Percentiles rank a stretch among this genome's conserved stretches.
Evolutionary conservation across 1,284 basidiomycete species (phyloP).

Genomic region (Papiliotrema nemorosa): DNA sequence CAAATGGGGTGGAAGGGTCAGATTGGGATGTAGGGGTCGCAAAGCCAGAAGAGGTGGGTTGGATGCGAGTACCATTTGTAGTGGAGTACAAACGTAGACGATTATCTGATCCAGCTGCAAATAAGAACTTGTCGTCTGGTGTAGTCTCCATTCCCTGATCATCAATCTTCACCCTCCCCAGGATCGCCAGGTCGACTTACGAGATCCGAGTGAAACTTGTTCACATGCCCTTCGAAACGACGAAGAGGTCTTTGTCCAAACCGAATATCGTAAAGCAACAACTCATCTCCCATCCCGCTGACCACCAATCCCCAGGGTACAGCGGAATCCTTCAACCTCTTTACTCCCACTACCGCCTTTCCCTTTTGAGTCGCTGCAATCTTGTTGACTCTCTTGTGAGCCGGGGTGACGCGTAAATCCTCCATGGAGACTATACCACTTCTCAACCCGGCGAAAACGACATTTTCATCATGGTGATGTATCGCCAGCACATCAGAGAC

Average conservation of each 20-base stretch:
- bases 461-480: constrained; percentile 24
- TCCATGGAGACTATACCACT: constrained; percentile 19
- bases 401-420: constrained; percentile 24
- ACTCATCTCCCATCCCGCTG: constrained; percentile 34
- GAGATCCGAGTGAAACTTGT: constrained; percentile 26
- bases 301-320: constrained; percentile 42
- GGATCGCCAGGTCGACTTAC: constrained; percentile 12
- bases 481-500: constrained; percentile 31
- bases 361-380: constrained; percentile 15
- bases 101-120: constrained; percentile 34
- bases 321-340: constrained; percentile 33
- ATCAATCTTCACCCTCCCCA: neutral
- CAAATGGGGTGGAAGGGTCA: no score
- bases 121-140: constrained; percentile 29
- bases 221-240: constrained; percentile 31
- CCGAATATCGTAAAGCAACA: constrained; percentile 39
- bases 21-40: no score
- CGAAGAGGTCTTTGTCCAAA: constrained; percentile 24
- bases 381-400: constrained; percentile 6
- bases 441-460: constrained; percentile 34
- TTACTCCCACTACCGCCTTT: constrained; percentile 36
- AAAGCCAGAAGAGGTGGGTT: no score
- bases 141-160: constrained; percentile 28
- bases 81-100: constrained; percentile 34
- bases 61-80: constrained; percentile 22